A percentile compares a stretch with the other conserved stretches of the same genome.
phyloP scores from a whole-genome alignment of 257 asterid genomes.

The Nicotiana benthamiana region DNA sequence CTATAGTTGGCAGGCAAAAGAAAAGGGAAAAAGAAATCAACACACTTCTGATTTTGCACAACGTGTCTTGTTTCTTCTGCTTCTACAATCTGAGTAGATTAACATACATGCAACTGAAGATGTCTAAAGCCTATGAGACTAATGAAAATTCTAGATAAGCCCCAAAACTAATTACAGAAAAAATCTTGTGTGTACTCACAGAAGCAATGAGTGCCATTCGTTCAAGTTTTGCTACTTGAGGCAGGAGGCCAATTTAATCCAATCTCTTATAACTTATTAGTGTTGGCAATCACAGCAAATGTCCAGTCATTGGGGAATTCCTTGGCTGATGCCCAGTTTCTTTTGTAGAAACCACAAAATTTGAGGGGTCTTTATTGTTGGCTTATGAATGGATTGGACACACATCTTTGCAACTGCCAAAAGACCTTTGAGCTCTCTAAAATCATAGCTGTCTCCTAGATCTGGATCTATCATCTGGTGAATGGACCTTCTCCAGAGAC shows the following conservation, averaged over 20 bases:
- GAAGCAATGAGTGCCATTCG: neutral
- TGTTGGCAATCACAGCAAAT: too few species aligned
- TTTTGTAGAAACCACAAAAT: slow-evolving; percentile 74
- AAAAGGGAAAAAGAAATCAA: neutral
- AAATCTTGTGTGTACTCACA: neutral
- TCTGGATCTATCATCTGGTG: slow-evolving; percentile 86
- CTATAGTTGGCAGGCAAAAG: too few species aligned
- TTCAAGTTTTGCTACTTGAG: neutral
- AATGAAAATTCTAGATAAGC: too few species aligned
- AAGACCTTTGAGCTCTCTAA: slow-evolving; percentile 57
- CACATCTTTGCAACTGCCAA: slow-evolving; percentile 71
- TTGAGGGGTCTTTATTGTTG: slow-evolving; percentile 38
- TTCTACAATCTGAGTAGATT: neutral
- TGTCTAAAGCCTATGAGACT: too few species aligned
- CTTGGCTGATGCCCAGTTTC: slow-evolving; percentile 31
- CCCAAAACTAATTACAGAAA: neutral
- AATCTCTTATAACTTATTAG: too few species aligned
- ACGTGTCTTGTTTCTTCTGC: neutral
- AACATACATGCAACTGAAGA: too few species aligned
- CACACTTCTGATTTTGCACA: neutral
- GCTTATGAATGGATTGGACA: slow-evolving; percentile 43
- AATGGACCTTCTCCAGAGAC: slow-evolving; percentile 36
- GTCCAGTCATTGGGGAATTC: neutral
- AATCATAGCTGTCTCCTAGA: slow-evolving; percentile 54
- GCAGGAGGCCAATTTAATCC: too few species aligned